A percentile compares a stretch with the other conserved stretches of the same genome.
Conservation (phyloP, 352 stramenopile genomes). For the Phytophthora idaei region DNA sequence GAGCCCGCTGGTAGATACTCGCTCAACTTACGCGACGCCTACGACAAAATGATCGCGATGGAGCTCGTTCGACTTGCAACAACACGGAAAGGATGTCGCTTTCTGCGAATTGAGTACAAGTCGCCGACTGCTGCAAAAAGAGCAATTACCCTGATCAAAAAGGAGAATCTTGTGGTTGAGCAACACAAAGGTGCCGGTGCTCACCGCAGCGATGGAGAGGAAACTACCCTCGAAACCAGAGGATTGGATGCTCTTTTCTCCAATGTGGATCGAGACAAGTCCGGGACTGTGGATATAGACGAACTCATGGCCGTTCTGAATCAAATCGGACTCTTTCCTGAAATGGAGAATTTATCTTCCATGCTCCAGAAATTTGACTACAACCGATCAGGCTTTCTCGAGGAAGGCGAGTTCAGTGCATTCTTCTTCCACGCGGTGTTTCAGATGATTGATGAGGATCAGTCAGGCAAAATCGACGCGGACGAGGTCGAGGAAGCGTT, state of each 20-base stretch:
- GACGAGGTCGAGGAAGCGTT: conserved; percentile 78
- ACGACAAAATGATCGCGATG: conserved; percentile 80
- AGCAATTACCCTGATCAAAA: conserved; percentile 51
- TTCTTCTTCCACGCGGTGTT: conserved; percentile 84
- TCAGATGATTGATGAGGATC: conserved; percentile 73
- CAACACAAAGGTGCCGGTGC: conserved; percentile 30
- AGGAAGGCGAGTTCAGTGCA: conserved; percentile 63
- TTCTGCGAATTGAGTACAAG: conserved; percentile 70
- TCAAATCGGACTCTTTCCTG: conserved; percentile 67
- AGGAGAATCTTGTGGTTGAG: conserved; percentile 46
- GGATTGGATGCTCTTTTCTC: conserved; percentile 69
- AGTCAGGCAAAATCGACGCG: conserved; percentile 78
- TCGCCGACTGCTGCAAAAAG: conserved; percentile 34
- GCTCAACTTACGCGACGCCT: conserved; percentile 67
- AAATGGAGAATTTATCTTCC: conserved; percentile 46
- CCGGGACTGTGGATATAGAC: conserved; percentile 53
- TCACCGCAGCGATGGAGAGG: conserved; percentile 23
- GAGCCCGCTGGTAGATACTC: conserved; percentile 77
- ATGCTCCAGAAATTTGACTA: conserved; percentile 64
- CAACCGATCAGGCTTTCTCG: conserved; percentile 51
- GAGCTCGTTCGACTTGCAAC: conserved; percentile 79
- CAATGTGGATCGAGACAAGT: conserved; percentile 69
- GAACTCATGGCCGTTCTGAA: conserved; percentile 73
- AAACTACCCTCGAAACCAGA: conserved; percentile 59
- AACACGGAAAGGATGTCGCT: conserved; percentile 73